A percentile compares a stretch with the other conserved stretches of the same genome.
Evolutionary conservation across 2,329 filamentous ascomycete species (phyloP).

Genomic region (Penicillium sp.): DNA sequence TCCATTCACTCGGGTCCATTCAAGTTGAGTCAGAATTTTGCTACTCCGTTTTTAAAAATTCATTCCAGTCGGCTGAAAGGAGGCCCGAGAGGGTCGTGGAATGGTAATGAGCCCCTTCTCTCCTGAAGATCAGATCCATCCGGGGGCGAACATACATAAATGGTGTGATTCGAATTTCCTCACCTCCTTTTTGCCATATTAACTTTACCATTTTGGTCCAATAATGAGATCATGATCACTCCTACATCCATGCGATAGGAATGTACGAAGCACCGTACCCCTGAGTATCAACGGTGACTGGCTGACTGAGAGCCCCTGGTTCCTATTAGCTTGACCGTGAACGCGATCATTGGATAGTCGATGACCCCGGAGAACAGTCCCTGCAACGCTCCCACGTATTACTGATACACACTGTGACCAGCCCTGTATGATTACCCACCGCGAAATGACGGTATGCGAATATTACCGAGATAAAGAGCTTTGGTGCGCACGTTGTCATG

Average conservation of each 20-base stretch:
- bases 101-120: constrained; percentile 19
- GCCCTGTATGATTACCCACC: too few species aligned
- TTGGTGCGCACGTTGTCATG: constrained; percentile 14
- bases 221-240: background rate
- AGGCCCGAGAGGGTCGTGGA: constrained; percentile 4
- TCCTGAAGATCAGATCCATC: constrained; percentile 23
- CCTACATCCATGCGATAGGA: too few species aligned
- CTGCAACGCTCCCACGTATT: too few species aligned
- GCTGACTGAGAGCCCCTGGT: constrained; percentile 9
- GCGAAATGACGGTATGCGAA: too few species aligned
- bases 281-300: constrained; percentile 12
- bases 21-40: background rate
- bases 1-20: constrained; percentile 18
- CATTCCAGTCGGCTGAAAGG: background rate
- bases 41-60: background rate
- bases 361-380: background rate
- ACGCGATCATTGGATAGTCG: background rate
- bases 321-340: constrained; percentile 8
- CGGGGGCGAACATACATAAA: background rate
- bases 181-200: constrained; percentile 1
- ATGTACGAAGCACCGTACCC: constrained; percentile 2
- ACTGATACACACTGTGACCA: too few species aligned
- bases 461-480: background rate
- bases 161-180: constrained; percentile 1
- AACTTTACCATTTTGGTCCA: too few species aligned